phyloP scores from a whole-genome alignment of 768 basidiomycete genomes.

The Tubosaeta brunneosetosa region DNA sequence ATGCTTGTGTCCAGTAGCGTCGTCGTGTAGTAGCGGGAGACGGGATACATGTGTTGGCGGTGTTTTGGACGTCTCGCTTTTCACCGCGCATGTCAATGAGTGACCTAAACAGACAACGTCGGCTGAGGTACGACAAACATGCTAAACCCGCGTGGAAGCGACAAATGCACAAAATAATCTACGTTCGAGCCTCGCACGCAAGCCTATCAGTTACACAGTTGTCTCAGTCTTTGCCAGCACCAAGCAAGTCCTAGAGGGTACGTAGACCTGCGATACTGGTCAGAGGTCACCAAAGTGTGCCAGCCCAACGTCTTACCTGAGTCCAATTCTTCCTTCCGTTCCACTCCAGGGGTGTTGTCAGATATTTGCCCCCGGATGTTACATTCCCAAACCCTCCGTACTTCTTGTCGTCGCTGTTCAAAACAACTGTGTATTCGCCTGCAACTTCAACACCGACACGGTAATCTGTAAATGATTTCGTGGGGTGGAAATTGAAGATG shows the following conservation, averaged over 20 bases:
- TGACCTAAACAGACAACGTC: no score
- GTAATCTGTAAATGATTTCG: slow-evolving; percentile 89
- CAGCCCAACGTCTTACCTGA: slow-evolving; percentile 50
- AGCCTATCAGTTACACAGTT: background rate
- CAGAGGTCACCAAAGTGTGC: background rate
- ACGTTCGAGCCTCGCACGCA: background rate
- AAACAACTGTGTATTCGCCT: slow-evolving; percentile 78
- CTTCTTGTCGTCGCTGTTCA: slow-evolving; percentile 79
- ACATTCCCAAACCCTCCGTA: slow-evolving; percentile 92
- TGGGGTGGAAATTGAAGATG: slow-evolving; percentile 95
- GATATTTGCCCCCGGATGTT: slow-evolving; percentile 54
- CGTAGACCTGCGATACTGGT: slow-evolving; percentile 23
- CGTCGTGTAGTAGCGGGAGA: slow-evolving; percentile 14
- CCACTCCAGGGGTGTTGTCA: slow-evolving; percentile 88
- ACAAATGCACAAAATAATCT: no score
- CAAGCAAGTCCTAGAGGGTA: slow-evolving; percentile 30
- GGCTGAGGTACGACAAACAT: no score
- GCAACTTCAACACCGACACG: slow-evolving; percentile 82
- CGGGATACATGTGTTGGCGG: slow-evolving; percentile 8
- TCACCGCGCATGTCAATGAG: slow-evolving; percentile 16
- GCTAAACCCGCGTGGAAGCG: no score
- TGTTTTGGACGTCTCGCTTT: slow-evolving; percentile 2
- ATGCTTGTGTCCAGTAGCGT: background rate
- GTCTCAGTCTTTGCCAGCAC: slow-evolving; percentile 23
- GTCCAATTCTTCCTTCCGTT: slow-evolving; percentile 87